Conservation (phyloP, 192 early-diverging fungal genomes). For the Coemansia sp. region DNA sequence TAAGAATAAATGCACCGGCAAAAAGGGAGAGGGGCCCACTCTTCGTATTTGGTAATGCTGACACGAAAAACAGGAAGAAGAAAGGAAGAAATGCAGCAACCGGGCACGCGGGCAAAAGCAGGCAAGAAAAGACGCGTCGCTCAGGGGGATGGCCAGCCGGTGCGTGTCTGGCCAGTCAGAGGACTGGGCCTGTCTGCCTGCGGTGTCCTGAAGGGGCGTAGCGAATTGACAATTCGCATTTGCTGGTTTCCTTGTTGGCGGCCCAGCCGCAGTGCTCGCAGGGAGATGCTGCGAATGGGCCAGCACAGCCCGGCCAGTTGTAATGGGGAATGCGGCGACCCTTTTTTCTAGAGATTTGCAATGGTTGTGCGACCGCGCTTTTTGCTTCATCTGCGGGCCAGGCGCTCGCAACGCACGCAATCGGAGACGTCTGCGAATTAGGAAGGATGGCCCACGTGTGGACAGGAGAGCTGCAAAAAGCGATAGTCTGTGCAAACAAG, state of each 20-base stretch:
- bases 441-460: not conserved
- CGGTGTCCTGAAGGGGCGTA: slow-evolving; percentile 13
- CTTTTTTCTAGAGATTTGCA: slow-evolving; percentile 6
- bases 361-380: slow-evolving; percentile 2
- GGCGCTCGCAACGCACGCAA: slow-evolving; percentile 5
- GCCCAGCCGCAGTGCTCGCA: slow-evolving; percentile 9
- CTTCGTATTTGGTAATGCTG: slow-evolving; percentile 11
- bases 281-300: not conserved
- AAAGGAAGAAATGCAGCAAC: not conserved
- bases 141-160: not conserved
- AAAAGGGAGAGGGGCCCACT: slow-evolving; percentile 2
- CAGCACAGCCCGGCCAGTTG: not conserved
- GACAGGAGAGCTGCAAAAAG: not conserved
- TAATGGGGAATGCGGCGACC: slow-evolving; percentile 1
- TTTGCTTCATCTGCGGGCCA: not conserved
- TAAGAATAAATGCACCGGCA: not conserved
- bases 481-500: not conserved
- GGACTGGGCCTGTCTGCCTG: slow-evolving; percentile 3
- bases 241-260: slow-evolving; percentile 13
- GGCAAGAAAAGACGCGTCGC: slow-evolving; percentile 4
- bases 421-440: not conserved
- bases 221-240: slow-evolving; percentile 7
- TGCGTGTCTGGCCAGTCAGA: slow-evolving; percentile 8
- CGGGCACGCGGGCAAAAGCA: slow-evolving; percentile 2
- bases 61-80: not conserved